Percentiles rank a stretch among this genome's conserved stretches.
These are phyloP conservation scores for Starmerella etchellsii DNA, from an alignment of 805 yeast species.

Conservation along the genomic window DNA sequence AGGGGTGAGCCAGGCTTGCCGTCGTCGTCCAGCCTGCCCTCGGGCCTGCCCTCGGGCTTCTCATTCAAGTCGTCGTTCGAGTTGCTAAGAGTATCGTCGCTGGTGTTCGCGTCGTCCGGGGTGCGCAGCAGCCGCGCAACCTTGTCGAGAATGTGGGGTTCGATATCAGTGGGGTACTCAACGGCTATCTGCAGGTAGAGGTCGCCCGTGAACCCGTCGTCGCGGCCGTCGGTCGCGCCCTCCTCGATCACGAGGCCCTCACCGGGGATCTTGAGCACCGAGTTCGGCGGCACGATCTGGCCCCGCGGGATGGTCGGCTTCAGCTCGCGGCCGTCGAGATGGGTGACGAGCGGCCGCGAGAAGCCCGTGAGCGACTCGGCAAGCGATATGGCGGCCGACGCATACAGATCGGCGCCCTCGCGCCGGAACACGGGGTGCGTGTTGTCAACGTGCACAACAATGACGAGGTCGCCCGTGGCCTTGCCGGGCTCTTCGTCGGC, in stretches of 20 bases:
- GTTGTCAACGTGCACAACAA: conserved; percentile 42
- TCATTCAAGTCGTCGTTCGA: background rate
- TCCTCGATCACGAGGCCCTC: conserved; percentile 17
- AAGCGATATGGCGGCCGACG: conserved; percentile 48
- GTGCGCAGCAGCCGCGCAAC: conserved; percentile 7
- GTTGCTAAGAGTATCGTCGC: conserved; percentile 6
- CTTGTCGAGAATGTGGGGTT: conserved; percentile 11
- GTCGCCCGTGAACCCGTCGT: conserved; percentile 13
- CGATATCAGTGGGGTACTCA: conserved; percentile 17
- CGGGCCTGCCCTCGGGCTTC: background rate
- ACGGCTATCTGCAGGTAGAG: conserved; percentile 17
- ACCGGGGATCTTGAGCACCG: conserved; percentile 15
- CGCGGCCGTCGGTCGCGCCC: conserved; percentile 2
- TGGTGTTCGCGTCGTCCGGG: conserved; percentile 2
- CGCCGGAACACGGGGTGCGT: conserved; percentile 40
- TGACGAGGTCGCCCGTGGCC: conserved; percentile 62
- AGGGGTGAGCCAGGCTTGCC: background rate
- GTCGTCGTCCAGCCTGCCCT: background rate
- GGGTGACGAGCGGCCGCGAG: conserved; percentile 46
- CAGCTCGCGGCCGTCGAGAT: conserved; percentile 68
- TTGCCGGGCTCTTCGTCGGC: conserved; percentile 68
- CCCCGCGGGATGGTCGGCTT: conserved; percentile 58
- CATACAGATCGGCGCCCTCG: conserved; percentile 50
- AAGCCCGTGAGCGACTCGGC: conserved; percentile 82
- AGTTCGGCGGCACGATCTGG: conserved; percentile 37